Percentiles rank a stretch among this genome's conserved stretches.
phyloP scores from a whole-genome alignment of 257 asterid genomes.

The Petrea volubilis region DNA sequence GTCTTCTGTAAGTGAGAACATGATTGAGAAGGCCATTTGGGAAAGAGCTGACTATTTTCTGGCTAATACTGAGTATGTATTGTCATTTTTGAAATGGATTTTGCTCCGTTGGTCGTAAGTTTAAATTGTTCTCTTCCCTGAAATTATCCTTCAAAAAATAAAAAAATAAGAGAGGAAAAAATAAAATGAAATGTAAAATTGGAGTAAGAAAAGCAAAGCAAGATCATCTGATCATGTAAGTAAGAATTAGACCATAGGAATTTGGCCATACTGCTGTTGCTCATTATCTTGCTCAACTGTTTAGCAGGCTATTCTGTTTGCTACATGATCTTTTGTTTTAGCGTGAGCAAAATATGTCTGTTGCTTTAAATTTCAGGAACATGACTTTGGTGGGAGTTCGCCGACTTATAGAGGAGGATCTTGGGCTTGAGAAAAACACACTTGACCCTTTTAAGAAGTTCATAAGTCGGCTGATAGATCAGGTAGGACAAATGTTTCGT shows the following conservation, averaged over 20 bases:
- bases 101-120: background rate
- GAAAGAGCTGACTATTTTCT: constrained; percentile 71
- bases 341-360: background rate
- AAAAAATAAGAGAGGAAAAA: background rate
- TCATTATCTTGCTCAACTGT: constrained; percentile 16
- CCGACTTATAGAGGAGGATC: constrained; percentile 84
- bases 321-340: constrained; percentile 12
- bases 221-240: background rate
- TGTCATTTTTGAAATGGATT: constrained; percentile 19
- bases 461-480: constrained; percentile 59
- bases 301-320: background rate
- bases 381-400: constrained; percentile 79
- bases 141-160: background rate
- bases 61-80: constrained; percentile 71
- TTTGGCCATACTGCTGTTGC: background rate
- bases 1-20: constrained; percentile 51
- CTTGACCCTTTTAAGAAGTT: constrained; percentile 82
- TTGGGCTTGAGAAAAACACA: constrained; percentile 62
- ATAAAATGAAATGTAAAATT: background rate
- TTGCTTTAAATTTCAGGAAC: constrained; percentile 46
- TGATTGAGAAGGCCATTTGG: constrained; percentile 67
- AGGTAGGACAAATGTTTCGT: constrained; percentile 43
- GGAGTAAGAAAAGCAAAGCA: constrained; percentile 11
- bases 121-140: constrained; percentile 3
- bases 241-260: background rate